Evolutionary conservation across 345 rosid species (phyloP), one percentile per base, ranked within the genome.

Genomic region (Mangifera indica): DNA sequence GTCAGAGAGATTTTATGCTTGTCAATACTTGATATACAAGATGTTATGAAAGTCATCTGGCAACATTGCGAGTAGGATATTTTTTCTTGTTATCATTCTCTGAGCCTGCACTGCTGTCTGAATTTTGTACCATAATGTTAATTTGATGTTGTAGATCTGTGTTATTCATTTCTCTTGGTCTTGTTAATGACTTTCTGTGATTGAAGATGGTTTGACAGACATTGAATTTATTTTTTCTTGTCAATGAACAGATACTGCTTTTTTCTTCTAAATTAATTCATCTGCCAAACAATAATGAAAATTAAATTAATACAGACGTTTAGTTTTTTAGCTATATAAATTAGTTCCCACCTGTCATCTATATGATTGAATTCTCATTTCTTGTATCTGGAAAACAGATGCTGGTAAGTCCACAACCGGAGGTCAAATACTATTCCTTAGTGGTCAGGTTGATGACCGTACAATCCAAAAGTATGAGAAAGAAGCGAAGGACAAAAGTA

Each of bases 341-440:
- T 4, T 57, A 18, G 63, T 69, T 4, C 46, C n/a, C 37, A 20
- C 26, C 61, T 20, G 8, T 25, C 24, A 20, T 25, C 61, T 63
- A 10, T 42, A 5, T 68, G 17, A 26, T 20, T 29, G 58, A 40
- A 26, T 12, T 51, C 10, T 29, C 32, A 67, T 63, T 17, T 20
- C 21, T 52, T 63, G n/a, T 70, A 59, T 26, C n/a, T 80, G 71
- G 37, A 26, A 73, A 78, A 67, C 83, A 91, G 99, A 93, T 88
- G 96, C 99, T 74, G 98, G 98, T 24, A 93, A 96, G 80, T 96
- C 99, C 10, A 96, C 99, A 20, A 87, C 80, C 52, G 99, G 99
- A 55, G 99, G 99, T 32, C 99, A 96, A 78, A 96, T 89, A 82
- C 96, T 96, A 62, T 88, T 93, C 75, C 96, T 96, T 29, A 93